These are phyloP conservation scores for Aureobasidium mangrovei DNA, from an alignment of 2,329 filamentous ascomycete genomes.

Conservation along the genomic window DNA sequence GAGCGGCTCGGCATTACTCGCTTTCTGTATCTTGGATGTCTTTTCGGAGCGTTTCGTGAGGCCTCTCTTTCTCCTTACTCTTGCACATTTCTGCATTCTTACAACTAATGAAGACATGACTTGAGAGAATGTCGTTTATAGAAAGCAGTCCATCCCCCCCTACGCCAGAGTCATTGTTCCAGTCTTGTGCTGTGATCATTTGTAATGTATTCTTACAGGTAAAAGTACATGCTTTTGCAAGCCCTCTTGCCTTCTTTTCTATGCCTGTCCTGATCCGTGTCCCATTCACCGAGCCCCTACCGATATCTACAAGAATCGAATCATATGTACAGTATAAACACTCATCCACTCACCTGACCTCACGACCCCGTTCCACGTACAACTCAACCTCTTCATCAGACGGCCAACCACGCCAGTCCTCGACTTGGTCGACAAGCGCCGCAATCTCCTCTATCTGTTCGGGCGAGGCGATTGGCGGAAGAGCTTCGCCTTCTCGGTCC, in stretches of 20 bases:
- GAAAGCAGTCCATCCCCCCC: no score
- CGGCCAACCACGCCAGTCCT: constrained; percentile 38
- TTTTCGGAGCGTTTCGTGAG: neutral
- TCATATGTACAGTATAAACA: no score
- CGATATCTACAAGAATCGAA: no score
- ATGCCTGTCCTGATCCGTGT: no score
- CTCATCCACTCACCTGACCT: neutral
- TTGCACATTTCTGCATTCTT: neutral
- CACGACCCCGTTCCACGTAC: constrained; percentile 18
- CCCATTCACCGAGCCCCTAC: no score
- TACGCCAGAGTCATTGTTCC: no score
- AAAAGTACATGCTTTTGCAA: no score
- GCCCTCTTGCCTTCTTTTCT: no score
- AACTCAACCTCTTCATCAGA: constrained; percentile 31
- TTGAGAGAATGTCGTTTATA: no score
- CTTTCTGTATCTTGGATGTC: neutral
- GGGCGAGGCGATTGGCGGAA: constrained; percentile 14
- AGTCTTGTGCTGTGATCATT: no score
- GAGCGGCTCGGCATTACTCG: neutral
- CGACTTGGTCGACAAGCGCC: constrained; percentile 26
- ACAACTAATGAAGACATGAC: no score
- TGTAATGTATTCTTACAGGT: no score
- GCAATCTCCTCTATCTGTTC: constrained; percentile 17
- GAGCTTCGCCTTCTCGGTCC: neutral
- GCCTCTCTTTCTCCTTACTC: neutral